Evolutionary conservation across 73 alveolate genomes (phyloP).

Genomic region (Paramecium tetraurelia): DNA sequence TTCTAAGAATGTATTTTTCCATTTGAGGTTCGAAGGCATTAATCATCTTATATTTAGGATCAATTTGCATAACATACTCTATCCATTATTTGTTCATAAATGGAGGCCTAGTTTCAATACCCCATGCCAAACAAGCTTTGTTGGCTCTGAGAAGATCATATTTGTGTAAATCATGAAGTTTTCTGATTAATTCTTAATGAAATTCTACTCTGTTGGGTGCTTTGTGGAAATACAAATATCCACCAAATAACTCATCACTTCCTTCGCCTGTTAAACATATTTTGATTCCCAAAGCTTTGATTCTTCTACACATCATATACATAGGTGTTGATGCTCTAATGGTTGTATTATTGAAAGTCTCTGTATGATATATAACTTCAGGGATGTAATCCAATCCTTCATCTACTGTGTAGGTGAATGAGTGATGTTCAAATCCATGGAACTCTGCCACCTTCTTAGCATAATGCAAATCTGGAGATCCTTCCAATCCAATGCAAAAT

Average conservation of each 20-base stretch:
- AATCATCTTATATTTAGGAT: conserved; percentile 65
- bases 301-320: conserved; percentile 82
- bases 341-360: conserved; percentile 83
- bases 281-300: conserved; percentile 65
- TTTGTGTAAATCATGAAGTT: conserved; percentile 57
- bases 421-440: conserved; percentile 82
- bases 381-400: conserved; percentile 83
- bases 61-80: conserved; percentile 67
- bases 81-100: conserved; percentile 78
- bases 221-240: conserved; percentile 85
- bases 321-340: conserved; percentile 90
- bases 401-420: conserved; percentile 75
- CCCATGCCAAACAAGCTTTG: conserved; percentile 64
- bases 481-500: conserved; percentile 77
- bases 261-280: conserved; percentile 78
- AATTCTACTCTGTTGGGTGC: conserved; percentile 73
- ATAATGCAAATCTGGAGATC: conserved; percentile 78
- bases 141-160: conserved; percentile 68
- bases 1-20: conserved; percentile 71
- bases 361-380: conserved; percentile 83
- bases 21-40: conserved; percentile 46
- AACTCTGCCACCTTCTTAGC: conserved; percentile 73
- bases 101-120: conserved; percentile 82
- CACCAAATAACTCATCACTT: conserved; percentile 76
- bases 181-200: conserved; percentile 65